Base-by-base conservation (phyloP, 2,329 filamentous ascomycete species). In the Cercospora janseana region DNA sequence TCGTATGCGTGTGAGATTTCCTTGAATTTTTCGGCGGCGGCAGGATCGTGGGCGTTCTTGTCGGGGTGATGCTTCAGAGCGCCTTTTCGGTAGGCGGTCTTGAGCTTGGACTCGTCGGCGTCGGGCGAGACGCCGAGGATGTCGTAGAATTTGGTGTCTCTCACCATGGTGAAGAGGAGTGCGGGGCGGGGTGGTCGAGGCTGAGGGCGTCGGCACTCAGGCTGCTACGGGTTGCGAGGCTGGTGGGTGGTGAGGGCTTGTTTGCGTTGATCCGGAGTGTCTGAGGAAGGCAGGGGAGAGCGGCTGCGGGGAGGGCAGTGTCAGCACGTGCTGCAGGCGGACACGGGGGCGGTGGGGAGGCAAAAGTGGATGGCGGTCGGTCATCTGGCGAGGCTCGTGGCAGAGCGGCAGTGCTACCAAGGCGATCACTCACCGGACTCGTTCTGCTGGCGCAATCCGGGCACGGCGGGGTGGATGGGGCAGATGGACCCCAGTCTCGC, bases 11-110 rank as follows among this genome's bases (percentile, higher is more conserved):
- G 86, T 59, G 90, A 95, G 55, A 96, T 80, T 66, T 96, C 91
- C 78, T 98, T 97, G 85, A 98, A 98, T 74, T 96, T 98, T 55
- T 95, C 90, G 63, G 92, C 90, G 44, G 93, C 91, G 20, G 85
- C 87, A 31, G 91, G 90, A 77, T 95, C 94, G 77, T 93, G 83
- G 59, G 86, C 83, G 73, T 98, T 98, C 81, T 98, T 98, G 74
- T 98, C 92, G 68, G 88, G 88, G 67, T 94, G 88, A 70, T 85
- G 86, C 74, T 92, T 93, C 55, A 93, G 74, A 26, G 88, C 88
- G 62, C 83, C 82, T 60, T 85, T 83, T 72, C 88, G 90, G 80
- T 93, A 95, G 63, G 85, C 90, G 66, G 91, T 90, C 78, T 93
- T 96, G 60, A 98, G 76, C 73, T 96, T 87, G 61, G 85, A 77